These are phyloP conservation scores for Collariella sp. DNA, from an alignment of 495 filamentous ascomycete genomes.

Conservation along the genomic window DNA sequence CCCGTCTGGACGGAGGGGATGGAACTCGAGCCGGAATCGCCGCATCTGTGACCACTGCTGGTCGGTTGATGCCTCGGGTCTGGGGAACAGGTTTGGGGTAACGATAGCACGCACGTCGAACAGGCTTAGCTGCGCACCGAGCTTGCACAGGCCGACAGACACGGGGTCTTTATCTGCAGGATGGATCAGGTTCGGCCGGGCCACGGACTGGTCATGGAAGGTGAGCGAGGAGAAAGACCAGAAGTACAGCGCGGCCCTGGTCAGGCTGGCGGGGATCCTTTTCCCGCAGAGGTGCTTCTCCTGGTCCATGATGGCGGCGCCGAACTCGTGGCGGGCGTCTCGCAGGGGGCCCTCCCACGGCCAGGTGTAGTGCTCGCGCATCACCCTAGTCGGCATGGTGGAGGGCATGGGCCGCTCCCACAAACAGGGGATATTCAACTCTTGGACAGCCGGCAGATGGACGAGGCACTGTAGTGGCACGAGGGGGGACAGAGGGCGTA, in stretches of 20 bases:
- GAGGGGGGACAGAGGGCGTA: neutral
- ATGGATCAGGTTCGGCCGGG: conserved; percentile 19
- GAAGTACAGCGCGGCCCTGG: conserved; percentile 18
- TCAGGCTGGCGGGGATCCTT: conserved; percentile 12
- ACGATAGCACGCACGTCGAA: conserved; percentile 11
- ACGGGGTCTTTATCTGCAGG: conserved; percentile 18
- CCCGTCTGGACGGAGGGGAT: too few relatives aligned
- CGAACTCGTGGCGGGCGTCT: conserved; percentile 21
- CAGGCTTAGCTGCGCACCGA: conserved; percentile 15
- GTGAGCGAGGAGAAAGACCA: conserved; percentile 13
- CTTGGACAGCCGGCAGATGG: conserved; percentile 14
- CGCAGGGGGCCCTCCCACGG: conserved; percentile 24
- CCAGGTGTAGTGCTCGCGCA: conserved; percentile 17
- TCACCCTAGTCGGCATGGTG: conserved; percentile 2
- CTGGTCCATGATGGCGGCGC: conserved; percentile 8
- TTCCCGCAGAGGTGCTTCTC: neutral
- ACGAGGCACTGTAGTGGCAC: conserved; percentile 13
- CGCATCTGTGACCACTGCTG: conserved; percentile 3
- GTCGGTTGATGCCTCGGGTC: neutral
- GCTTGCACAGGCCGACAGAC: conserved; percentile 18
- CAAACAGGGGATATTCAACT: conserved; percentile 20
- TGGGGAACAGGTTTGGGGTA: neutral
- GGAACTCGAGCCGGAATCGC: neutral
- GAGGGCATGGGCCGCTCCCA: conserved; percentile 20
- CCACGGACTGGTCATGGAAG: conserved; percentile 16